These are phyloP conservation scores for Neopestalotiopsis clavispora DNA, from an alignment of 2,329 filamentous ascomycete genomes.

Conservation along the genomic window DNA sequence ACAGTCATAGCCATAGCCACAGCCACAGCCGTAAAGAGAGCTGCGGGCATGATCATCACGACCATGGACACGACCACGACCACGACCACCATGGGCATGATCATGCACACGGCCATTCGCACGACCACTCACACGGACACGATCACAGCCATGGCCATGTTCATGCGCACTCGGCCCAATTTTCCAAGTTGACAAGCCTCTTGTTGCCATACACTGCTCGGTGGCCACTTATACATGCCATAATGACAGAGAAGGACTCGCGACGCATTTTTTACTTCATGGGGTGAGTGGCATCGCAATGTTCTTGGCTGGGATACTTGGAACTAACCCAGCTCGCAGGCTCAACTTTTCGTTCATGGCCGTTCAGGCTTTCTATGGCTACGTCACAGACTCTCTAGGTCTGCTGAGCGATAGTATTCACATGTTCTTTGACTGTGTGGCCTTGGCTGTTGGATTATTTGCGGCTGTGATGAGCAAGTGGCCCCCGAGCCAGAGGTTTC, in stretches of 20 bases:
- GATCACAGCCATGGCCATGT: slow-evolving; percentile 17
- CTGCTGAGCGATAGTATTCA: slow-evolving; percentile 98
- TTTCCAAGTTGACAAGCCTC: slow-evolving; percentile 73
- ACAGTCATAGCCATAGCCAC: slow-evolving; percentile 24
- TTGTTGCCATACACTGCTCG: slow-evolving; percentile 72
- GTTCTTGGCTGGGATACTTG: slow-evolving; percentile 21
- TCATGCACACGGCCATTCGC: slow-evolving; percentile 20
- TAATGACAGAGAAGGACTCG: slow-evolving; percentile 90
- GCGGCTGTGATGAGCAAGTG: slow-evolving; percentile 96
- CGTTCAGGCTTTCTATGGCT: slow-evolving; percentile 92
- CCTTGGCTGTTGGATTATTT: slow-evolving; percentile 85
- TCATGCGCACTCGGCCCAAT: slow-evolving; percentile 48
- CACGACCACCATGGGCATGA: slow-evolving; percentile 28
- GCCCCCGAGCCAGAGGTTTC: slow-evolving; percentile 86
- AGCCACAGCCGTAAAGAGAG: slow-evolving; percentile 26
- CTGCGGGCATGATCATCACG: slow-evolving; percentile 22
- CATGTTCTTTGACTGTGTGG: slow-evolving; percentile 99
- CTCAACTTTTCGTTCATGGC: slow-evolving; percentile 96
- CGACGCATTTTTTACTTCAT: slow-evolving; percentile 97
- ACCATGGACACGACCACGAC: slow-evolving; percentile 24
- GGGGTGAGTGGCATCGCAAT: slow-evolving; percentile 60
- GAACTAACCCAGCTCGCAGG: slow-evolving; percentile 48
- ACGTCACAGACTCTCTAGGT: slow-evolving; percentile 89
- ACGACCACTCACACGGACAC: slow-evolving; percentile 18
- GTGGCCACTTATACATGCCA: slow-evolving; percentile 82